These are phyloP conservation scores for Pseudonitzschia pungens DNA, from an alignment of 108 stramenopile genomes.

Conservation along the genomic window DNA sequence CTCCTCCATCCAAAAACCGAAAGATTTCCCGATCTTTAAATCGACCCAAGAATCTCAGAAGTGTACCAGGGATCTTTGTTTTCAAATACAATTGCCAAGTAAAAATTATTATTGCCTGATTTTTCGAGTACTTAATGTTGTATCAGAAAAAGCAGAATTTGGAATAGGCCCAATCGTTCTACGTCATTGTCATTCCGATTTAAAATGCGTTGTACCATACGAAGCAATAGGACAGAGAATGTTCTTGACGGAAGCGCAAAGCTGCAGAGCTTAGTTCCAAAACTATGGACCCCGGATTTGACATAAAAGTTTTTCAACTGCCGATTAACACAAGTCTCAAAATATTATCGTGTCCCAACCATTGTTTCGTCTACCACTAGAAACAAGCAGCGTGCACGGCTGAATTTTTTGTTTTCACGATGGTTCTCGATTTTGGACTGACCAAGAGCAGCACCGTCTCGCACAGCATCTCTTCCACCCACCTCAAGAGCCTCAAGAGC, in stretches of 20 bases:
- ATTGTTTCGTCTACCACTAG: background rate
- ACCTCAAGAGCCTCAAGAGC: background rate
- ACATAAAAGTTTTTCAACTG: background rate
- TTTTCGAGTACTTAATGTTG: background rate
- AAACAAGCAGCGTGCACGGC: background rate
- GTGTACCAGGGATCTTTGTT: too few species aligned
- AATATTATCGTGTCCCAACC: too few species aligned
- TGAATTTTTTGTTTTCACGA: background rate
- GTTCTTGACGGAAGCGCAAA: too few species aligned
- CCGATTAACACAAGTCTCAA: too few species aligned
- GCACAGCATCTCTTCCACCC: background rate
- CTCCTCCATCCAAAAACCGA: too few species aligned
- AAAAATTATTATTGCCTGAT: background rate
- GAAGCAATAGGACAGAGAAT: too few species aligned
- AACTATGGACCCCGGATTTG: too few species aligned
- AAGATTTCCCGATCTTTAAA: too few species aligned
- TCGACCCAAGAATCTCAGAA: too few species aligned
- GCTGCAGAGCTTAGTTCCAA: too few species aligned
- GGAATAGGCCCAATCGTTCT: background rate
- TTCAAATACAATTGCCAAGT: too few species aligned
- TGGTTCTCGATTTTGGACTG: slow-evolving; percentile 5
- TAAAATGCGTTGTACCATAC: too few species aligned
- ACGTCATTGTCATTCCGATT: background rate
- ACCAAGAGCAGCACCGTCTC: background rate
- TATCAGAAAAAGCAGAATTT: background rate